These are phyloP conservation scores for Fusarium graminum DNA, from an alignment of 2,329 filamentous ascomycete species.

Conservation along the genomic window DNA sequence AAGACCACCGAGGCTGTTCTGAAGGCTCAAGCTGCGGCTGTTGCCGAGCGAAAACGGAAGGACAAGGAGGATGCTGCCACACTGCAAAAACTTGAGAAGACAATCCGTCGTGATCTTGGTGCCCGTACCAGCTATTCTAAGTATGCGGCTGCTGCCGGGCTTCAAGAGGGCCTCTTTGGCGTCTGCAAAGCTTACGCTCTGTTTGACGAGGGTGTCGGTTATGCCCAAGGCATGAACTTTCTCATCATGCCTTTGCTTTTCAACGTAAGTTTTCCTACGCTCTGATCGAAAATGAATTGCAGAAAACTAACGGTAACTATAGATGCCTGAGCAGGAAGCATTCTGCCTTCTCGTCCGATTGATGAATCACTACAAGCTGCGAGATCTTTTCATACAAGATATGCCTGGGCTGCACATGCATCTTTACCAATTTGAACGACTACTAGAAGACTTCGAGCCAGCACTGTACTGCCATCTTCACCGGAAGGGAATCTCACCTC, in stretches of 20 bases:
- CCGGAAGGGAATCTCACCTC: conserved; percentile 86
- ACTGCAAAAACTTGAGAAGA: conserved; percentile 88
- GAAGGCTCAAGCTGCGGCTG: conserved; percentile 73
- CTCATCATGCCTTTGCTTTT: conserved; percentile 96
- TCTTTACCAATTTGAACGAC: conserved; percentile 93
- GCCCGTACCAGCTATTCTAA: conserved; percentile 96
- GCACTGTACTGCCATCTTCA: conserved; percentile 95
- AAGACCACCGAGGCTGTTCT: conserved; percentile 72
- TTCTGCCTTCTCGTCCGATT: conserved; percentile 92
- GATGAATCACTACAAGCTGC: conserved; percentile 96
- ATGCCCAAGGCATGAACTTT: conserved; percentile 99
- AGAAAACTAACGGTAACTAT: conserved; percentile 22
- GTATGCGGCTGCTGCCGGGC: conserved; percentile 88
- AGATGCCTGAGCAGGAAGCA: conserved; percentile 97
- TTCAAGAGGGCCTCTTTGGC: conserved; percentile 94
- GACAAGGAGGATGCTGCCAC: conserved; percentile 81
- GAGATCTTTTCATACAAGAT: conserved; percentile 92
- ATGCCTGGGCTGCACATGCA: conserved; percentile 97
- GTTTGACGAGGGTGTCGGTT: conserved; percentile 93
- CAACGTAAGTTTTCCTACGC: conserved; percentile 72
- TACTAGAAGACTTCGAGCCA: conserved; percentile 94
- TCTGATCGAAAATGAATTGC: too few species aligned
- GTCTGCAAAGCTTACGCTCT: conserved; percentile 98
- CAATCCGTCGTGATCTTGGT: conserved; percentile 90
- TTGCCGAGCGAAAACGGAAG: conserved; percentile 80